phyloP scores from a whole-genome alignment of 495 filamentous ascomycete genomes.

The Penicillium macrosclerotiorum region DNA sequence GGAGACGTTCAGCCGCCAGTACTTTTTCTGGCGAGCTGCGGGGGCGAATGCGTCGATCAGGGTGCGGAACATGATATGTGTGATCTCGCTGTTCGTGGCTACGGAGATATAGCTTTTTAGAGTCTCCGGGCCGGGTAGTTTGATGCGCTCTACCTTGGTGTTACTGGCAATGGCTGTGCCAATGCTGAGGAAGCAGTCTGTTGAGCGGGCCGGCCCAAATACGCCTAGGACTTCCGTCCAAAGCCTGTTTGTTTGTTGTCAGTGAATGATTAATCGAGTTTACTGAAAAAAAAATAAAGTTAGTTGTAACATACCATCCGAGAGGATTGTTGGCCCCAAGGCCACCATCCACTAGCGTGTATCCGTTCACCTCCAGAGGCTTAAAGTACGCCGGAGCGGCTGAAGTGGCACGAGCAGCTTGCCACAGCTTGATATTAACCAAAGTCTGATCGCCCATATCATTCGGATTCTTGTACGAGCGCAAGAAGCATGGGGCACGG shows the following conservation, averaged over 20 bases:
- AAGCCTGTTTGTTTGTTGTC: too few species aligned
- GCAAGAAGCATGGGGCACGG: conserved; percentile 10
- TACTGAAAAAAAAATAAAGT: too few species aligned
- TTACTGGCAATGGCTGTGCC: background rate
- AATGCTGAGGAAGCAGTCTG: background rate
- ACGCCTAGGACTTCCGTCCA: background rate
- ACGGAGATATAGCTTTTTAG: background rate
- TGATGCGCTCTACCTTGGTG: background rate
- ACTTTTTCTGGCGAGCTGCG: background rate
- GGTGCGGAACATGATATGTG: background rate
- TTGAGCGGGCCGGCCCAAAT: background rate
- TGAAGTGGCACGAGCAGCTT: conserved; percentile 41
- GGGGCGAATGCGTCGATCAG: background rate
- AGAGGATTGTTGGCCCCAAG: conserved; percentile 22
- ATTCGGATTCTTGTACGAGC: conserved; percentile 5
- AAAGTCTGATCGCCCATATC: background rate
- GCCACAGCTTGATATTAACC: conserved; percentile 29
- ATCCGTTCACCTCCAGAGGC: conserved; percentile 22
- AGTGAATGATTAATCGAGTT: too few species aligned
- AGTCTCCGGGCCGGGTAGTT: background rate
- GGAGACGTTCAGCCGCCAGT: background rate
- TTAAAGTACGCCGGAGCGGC: conserved; percentile 43
- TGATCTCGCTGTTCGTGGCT: background rate
- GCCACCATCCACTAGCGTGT: conserved; percentile 15
- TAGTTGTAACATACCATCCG: conserved; percentile 5